Conservation (phyloP, 2,329 filamentous ascomycete genomes). For the Colletotrichum endophyticum region DNA sequence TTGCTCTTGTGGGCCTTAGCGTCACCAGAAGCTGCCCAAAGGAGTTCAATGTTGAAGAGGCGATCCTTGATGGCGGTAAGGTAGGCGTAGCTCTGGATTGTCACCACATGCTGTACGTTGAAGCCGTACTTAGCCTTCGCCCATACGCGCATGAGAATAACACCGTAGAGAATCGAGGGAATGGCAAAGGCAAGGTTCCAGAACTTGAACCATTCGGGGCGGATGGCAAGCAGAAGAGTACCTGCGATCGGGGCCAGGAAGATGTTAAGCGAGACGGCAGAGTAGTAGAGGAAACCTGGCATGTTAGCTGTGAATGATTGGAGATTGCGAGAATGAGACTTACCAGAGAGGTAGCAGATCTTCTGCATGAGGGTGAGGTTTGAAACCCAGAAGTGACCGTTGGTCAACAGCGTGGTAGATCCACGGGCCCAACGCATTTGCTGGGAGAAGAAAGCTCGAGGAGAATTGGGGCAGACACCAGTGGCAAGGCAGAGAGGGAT, state of each 20-base stretch:
- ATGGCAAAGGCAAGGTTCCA: slow-evolving; percentile 49
- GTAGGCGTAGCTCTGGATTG: slow-evolving; percentile 46
- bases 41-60: slow-evolving; percentile 40
- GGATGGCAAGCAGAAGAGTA: slow-evolving; percentile 41
- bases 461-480: slow-evolving; percentile 46
- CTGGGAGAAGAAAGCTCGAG: slow-evolving; percentile 46
- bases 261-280: slow-evolving; percentile 41
- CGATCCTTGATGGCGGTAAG: slow-evolving; percentile 46
- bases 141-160: slow-evolving; percentile 43
- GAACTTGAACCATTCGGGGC: slow-evolving; percentile 45
- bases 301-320: not conserved
- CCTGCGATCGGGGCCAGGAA: slow-evolving; percentile 45
- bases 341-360: slow-evolving; percentile 44
- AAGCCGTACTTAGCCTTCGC: slow-evolving; percentile 43
- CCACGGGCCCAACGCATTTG: slow-evolving; percentile 49
- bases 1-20: slow-evolving; percentile 44
- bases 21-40: slow-evolving; percentile 44
- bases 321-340: not conserved
- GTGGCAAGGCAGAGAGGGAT: slow-evolving; percentile 44
- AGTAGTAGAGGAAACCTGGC: slow-evolving; percentile 41
- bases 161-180: slow-evolving; percentile 42
- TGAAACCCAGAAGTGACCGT: slow-evolving; percentile 43
- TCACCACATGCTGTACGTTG: slow-evolving; percentile 46
- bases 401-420: slow-evolving; percentile 43
- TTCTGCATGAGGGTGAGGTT: slow-evolving; percentile 42